Conservation (phyloP, 2,329 filamentous ascomycete genomes). For the Alternaria brassicicola region DNA sequence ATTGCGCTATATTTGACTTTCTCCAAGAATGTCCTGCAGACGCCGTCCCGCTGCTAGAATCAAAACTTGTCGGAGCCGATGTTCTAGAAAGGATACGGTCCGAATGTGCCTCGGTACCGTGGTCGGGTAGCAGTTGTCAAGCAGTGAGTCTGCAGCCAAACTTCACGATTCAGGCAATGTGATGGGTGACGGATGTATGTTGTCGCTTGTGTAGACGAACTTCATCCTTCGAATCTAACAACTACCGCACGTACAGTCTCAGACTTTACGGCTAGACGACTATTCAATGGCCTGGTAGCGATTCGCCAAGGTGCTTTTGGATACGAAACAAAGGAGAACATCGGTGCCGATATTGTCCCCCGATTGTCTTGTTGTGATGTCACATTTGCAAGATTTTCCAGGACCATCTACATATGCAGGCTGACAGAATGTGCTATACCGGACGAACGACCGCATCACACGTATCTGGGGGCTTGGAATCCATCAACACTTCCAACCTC, state of each 20-base stretch:
- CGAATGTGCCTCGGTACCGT: conserved; percentile 7
- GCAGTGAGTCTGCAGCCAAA: not conserved
- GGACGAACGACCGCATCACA: not conserved
- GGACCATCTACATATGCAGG: not conserved
- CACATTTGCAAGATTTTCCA: not conserved
- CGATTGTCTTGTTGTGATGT: not conserved
- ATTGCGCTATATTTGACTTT: conserved; percentile 9
- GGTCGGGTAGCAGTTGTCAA: not conserved
- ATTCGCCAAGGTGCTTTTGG: conserved; percentile 7
- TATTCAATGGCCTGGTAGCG: not conserved
- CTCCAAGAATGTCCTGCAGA: not conserved
- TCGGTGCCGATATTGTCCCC: not conserved
- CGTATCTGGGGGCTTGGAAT: not conserved
- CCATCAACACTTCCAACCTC: not conserved
- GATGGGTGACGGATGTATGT: not conserved
- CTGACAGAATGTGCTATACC: not conserved
- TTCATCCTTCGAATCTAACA: not conserved
- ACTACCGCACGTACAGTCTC: not conserved
- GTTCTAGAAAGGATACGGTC: conserved; percentile 14
- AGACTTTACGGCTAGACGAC: not conserved
- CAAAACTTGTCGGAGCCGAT: conserved; percentile 3
- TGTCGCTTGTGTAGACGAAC: not conserved
- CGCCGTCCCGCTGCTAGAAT: conserved; percentile 2
- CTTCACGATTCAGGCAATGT: not conserved
- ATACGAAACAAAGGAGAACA: conserved; percentile 2